phyloP scores from a whole-genome alignment of 2,329 filamentous ascomycete species.

The Clonostachys sp. region DNA sequence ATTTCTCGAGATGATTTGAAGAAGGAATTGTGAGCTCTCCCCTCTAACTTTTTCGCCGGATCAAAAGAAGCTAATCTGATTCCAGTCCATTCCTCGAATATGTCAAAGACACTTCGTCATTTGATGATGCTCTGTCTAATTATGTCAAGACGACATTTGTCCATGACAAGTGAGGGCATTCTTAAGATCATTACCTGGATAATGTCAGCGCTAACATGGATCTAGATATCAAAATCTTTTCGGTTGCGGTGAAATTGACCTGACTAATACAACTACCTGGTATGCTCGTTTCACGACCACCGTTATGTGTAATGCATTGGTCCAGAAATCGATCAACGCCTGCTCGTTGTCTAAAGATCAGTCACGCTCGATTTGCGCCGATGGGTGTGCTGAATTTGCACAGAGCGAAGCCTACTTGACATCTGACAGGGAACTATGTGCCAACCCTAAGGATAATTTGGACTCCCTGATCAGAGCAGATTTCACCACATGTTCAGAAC shows the following conservation, averaged over 20 bases:
- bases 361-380: constrained; percentile 77
- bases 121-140: constrained; percentile 76
- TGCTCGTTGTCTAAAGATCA: constrained; percentile 64
- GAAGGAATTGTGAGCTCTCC: constrained; percentile 56
- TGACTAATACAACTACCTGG: constrained; percentile 72
- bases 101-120: constrained; percentile 71
- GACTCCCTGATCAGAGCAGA: constrained; percentile 81
- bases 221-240: constrained; percentile 74
- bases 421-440: constrained; percentile 69
- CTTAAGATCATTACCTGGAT: not conserved
- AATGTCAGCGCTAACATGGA: not conserved
- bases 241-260: constrained; percentile 73
- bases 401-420: constrained; percentile 84
- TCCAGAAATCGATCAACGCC: constrained; percentile 75
- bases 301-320: constrained; percentile 87
- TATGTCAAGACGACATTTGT: constrained; percentile 36
- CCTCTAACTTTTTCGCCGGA: not conserved
- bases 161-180: not conserved
- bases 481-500: constrained; percentile 83
- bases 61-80: constrained; percentile 7
- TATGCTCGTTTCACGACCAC: constrained; percentile 94
- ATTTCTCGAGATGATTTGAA: constrained; percentile 60
- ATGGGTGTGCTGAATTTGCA: constrained; percentile 82
- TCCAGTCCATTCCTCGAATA: constrained; percentile 77
- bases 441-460: constrained; percentile 59